Conservation (phyloP, 2,329 filamentous ascomycete species). For the Blastomyces gilchristii region DNA sequence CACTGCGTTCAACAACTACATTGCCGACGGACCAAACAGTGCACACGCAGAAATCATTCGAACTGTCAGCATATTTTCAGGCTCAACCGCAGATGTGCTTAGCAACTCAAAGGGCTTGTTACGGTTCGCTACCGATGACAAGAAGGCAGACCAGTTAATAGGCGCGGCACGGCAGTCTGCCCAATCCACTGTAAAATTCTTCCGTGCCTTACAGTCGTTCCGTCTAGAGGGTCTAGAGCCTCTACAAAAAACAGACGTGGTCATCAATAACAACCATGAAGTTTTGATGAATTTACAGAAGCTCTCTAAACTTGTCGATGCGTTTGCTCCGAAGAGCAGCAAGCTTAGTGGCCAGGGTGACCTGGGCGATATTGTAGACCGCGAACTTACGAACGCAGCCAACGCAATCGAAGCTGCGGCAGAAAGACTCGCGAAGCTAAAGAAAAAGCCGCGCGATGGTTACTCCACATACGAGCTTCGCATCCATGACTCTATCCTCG, state of each 20-base stretch:
- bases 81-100: constrained; percentile 84
- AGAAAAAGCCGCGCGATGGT: constrained; percentile 90
- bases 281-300: constrained; percentile 90
- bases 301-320: constrained; percentile 84
- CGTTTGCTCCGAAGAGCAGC: constrained; percentile 76
- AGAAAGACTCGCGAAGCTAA: constrained; percentile 78
- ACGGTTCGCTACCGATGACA: constrained; percentile 87
- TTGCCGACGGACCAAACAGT: constrained; percentile 88
- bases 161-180: constrained; percentile 75
- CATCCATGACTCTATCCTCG: constrained; percentile 90
- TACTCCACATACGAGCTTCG: constrained; percentile 94
- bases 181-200: constrained; percentile 81
- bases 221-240: constrained; percentile 82
- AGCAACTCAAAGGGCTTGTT: constrained; percentile 94
- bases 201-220: constrained; percentile 88
- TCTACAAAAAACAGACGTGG: constrained; percentile 88
- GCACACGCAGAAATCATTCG: constrained; percentile 86
- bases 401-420: constrained; percentile 91
- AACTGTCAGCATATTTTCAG: constrained; percentile 79
- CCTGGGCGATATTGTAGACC: constrained; percentile 83
- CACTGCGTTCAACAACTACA: constrained; percentile 96
- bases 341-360: constrained; percentile 74
- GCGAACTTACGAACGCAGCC: constrained; percentile 83
- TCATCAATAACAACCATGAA: constrained; percentile 95
- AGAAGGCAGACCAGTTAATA: constrained; percentile 78